Conservation (phyloP, 1,284 basidiomycete species). For the Sanguinoderma infundibulare region DNA sequence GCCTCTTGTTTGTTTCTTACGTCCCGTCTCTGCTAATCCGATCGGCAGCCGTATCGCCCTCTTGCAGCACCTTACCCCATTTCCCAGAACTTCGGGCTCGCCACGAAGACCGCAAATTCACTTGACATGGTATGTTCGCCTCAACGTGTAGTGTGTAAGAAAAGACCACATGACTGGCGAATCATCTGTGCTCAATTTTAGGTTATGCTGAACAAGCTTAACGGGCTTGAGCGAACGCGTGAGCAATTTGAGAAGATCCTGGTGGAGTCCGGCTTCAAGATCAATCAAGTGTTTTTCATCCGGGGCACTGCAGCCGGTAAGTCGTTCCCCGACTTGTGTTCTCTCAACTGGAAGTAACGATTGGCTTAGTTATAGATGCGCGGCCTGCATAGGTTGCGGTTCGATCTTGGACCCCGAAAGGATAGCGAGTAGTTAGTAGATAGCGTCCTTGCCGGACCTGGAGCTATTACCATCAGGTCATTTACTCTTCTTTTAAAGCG, state of each 20-base stretch:
- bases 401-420: no score
- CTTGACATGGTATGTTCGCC: not conserved
- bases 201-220: not conserved
- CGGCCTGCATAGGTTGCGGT: no score
- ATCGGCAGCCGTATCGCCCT: not conserved
- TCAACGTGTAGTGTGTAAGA: no score
- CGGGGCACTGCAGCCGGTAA: not conserved
- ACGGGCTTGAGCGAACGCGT: not conserved
- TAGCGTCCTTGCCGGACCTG: no score
- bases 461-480: no score
- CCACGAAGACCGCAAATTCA: not conserved
- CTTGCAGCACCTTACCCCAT: not conserved
- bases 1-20: not conserved
- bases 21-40: not conserved
- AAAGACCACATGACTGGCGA: no score
- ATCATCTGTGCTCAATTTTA: no score
- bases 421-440: no score
- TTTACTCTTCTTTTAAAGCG: no score
- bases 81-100: not conserved
- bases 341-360: no score
- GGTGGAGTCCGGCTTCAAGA: not conserved
- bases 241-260: not conserved
- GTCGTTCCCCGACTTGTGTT: no score
- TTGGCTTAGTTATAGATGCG: no score
- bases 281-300: not conserved